phyloP scores from a whole-genome alignment of 768 basidiomycete species.

The Trametopsis cervina region DNA sequence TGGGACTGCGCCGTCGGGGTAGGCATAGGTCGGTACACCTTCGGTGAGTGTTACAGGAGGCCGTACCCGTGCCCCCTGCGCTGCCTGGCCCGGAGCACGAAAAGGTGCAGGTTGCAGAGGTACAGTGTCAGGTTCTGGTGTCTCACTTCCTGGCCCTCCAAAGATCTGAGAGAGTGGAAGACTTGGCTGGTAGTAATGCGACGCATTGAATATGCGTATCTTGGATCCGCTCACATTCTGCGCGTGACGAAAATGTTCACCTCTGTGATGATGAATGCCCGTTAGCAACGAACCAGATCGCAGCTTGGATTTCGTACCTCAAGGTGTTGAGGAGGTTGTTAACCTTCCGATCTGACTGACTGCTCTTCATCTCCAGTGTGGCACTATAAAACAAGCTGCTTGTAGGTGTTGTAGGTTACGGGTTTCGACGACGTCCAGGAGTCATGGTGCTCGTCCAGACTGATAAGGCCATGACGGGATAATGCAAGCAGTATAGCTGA shows the following conservation, averaged over 20 bases:
- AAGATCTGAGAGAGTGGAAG: conserved; percentile 38
- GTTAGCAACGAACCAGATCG: too few species aligned
- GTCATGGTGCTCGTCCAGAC: too few species aligned
- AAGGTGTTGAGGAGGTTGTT: conserved; percentile 45
- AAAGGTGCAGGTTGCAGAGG: conserved; percentile 11
- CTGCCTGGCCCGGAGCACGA: conserved; percentile 4
- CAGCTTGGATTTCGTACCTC: conserved; percentile 37
- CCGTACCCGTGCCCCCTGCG: conserved; percentile 10
- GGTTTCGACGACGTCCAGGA: too few species aligned
- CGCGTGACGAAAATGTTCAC: conserved; percentile 62
- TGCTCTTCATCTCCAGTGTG: too few species aligned
- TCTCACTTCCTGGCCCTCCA: conserved; percentile 1
- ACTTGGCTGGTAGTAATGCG: conserved; percentile 34
- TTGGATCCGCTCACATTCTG: conserved; percentile 41
- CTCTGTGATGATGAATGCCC: too few species aligned
- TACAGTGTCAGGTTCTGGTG: not conserved
- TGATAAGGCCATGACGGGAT: too few species aligned
- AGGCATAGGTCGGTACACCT: conserved; percentile 14
- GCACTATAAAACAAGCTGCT: too few species aligned
- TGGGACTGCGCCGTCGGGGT: conserved; percentile 18
- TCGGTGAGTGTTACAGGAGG: conserved; percentile 10
- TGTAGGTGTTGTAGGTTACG: too few species aligned
- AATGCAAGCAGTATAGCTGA: too few species aligned
- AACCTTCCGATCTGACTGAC: conserved; percentile 25
- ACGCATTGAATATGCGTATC: conserved; percentile 4